Evolutionary conservation across 2,329 filamentous ascomycete species (phyloP).

Genomic region (Ilyonectria mors-panacis): DNA sequence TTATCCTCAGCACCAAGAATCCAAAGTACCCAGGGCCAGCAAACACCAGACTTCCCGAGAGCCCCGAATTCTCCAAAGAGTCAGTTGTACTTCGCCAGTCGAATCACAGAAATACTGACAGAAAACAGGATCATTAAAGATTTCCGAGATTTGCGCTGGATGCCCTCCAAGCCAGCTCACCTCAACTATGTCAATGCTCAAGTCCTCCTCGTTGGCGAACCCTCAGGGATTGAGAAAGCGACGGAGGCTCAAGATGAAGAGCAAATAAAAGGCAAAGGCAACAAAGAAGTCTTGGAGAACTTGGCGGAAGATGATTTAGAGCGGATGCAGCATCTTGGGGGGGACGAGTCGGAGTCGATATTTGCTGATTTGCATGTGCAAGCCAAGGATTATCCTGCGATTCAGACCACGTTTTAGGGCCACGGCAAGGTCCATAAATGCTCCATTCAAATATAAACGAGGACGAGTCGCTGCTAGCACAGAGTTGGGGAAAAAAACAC

Average conservation of each 20-base stretch:
- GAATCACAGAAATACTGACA: slow-evolving; percentile 14
- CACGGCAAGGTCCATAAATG: no score
- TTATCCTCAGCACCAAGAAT: slow-evolving; percentile 85
- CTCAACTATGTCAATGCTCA: slow-evolving; percentile 83
- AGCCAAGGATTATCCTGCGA: slow-evolving; percentile 47
- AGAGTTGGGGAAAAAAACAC: no score
- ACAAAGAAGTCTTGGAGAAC: slow-evolving; percentile 79
- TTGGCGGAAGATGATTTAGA: slow-evolving; percentile 82
- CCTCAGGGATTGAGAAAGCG: slow-evolving; percentile 69
- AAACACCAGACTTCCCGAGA: slow-evolving; percentile 73
- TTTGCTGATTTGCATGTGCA: slow-evolving; percentile 43
- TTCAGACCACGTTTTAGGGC: slow-evolving; percentile 48
- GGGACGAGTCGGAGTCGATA: slow-evolving; percentile 58
- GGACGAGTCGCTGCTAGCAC: no score
- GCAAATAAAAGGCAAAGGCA: slow-evolving; percentile 56
- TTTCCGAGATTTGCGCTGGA: slow-evolving; percentile 82
- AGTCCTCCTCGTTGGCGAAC: slow-evolving; percentile 83
- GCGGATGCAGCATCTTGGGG: slow-evolving; percentile 69
- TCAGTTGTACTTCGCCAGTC: slow-evolving; percentile 55
- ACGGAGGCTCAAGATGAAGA: slow-evolving; percentile 59
- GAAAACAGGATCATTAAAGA: slow-evolving; percentile 74
- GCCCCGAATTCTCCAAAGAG: slow-evolving; percentile 79
- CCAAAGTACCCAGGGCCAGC: slow-evolving; percentile 78
- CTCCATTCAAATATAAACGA: no score
- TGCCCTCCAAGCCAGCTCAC: slow-evolving; percentile 79